Base-by-base conservation (phyloP, 225 moss, liverwort and hornwort genomes). In the Polytrichum formosum region DNA sequence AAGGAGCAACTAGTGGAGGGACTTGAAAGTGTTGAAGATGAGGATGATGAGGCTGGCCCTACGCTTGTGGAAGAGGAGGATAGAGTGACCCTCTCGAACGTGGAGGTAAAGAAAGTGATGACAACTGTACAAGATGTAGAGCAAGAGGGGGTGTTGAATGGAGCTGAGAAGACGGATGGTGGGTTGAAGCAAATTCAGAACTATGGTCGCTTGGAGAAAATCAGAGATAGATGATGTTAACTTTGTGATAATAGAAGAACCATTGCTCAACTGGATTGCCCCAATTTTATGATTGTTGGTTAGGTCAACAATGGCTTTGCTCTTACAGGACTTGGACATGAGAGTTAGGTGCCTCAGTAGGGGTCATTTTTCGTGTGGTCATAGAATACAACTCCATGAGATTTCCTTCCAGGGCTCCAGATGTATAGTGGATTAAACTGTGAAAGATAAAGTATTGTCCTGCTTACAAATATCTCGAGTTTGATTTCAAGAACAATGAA, bases 1-100 rank as follows among this genome's bases (percentile, higher is more conserved):
- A 70, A 83, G 18, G 84, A 81, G 66, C 81, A 79, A 72, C 72
- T 72, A 54, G 78, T 70, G 72, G 84, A 76, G 70, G 79, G 63
- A 70, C 83, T 56, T 28, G 80, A 85, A 55, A 78, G 73, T 55
- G 79, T 82, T 66, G 92, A 83, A 72, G 90, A 93, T 61, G 94
- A 88, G 64, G 87, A 88, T 20, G 94, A 91, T 67, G 85, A 85
- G 30, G 72, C 80, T 23, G 90, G 82, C 67, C 83, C 76, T 73
- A 82, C 73, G 71, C 70, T 77, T 63, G 79, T 78, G 63, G 91
- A 89, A 55, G 81, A 81, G 30, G 85, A 73, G 29, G 87, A 76
- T 70, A 82, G 73, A 69, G 72, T 80, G 33, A 69, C 64, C 54
- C 79, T 76, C 56, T 81, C 64, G 66, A 87, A 71, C 71, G 62